Conservation (phyloP, 164 flowering plant species). For the Magnolia sinica region DNA sequence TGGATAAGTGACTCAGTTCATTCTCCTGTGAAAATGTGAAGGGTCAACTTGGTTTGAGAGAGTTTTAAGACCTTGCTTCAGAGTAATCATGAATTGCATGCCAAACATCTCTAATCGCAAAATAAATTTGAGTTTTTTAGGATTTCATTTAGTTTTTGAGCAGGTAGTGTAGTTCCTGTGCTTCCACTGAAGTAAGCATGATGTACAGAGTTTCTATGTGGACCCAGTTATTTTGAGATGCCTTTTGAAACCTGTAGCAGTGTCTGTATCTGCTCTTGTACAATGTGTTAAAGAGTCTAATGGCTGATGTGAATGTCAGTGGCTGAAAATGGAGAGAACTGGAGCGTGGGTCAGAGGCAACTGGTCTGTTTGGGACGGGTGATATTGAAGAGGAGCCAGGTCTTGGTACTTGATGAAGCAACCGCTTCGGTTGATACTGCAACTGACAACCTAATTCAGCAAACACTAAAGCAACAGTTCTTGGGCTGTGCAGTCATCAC, state of each 20-base stretch:
- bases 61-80: no score
- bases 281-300: neutral
- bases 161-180: neutral
- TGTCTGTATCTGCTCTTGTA: neutral
- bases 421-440: slow-evolving; percentile 91
- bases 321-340: slow-evolving; percentile 83
- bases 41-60: no score
- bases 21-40: no score
- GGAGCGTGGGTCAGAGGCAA: slow-evolving; percentile 93
- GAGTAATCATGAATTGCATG: no score
- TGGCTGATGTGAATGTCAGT: slow-evolving; percentile 31
- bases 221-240: neutral
- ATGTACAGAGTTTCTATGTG: no score
- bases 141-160: neutral
- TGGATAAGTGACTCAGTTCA: no score
- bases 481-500: slow-evolving; percentile 58
- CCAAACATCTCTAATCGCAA: no score
- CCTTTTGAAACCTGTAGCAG: neutral
- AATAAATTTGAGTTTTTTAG: no score
- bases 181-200: no score
- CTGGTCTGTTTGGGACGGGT: slow-evolving; percentile 79
- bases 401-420: slow-evolving; percentile 86
- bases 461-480: slow-evolving; percentile 59
- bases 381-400: slow-evolving; percentile 69
- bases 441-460: slow-evolving; percentile 77